These are phyloP conservation scores for Calonectria leucothoes DNA, from an alignment of 2,329 filamentous ascomycete species.

Conservation along the genomic window DNA sequence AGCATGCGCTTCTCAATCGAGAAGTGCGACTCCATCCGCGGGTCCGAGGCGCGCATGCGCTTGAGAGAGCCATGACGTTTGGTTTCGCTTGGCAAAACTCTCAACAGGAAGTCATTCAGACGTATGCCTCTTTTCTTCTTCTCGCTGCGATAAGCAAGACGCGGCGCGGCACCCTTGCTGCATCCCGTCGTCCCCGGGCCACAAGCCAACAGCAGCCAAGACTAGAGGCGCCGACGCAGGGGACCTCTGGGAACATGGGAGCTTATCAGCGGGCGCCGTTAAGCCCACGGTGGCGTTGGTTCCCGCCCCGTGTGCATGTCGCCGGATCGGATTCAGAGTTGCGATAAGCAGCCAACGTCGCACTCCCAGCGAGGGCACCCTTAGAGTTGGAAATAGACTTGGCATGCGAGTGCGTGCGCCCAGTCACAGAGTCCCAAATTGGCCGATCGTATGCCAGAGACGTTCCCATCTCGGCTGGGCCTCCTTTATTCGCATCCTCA, in stretches of 20 bases:
- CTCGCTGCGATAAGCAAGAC: slow-evolving; percentile 9
- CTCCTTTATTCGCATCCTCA: neutral
- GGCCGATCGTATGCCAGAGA: neutral
- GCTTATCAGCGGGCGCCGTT: slow-evolving; percentile 41
- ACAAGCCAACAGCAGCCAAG: slow-evolving; percentile 36
- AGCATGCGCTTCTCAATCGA: neutral
- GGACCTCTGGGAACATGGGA: slow-evolving; percentile 33
- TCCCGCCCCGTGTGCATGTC: slow-evolving; percentile 15
- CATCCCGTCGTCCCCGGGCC: slow-evolving; percentile 7
- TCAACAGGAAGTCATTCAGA: neutral
- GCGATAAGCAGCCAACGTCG: slow-evolving; percentile 33
- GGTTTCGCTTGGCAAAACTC: neutral
- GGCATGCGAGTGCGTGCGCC: slow-evolving; percentile 2
- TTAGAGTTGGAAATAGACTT: neutral
- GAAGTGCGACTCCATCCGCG: neutral
- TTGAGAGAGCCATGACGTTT: neutral
- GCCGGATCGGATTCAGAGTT: slow-evolving; percentile 29
- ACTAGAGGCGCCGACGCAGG: slow-evolving; percentile 16
- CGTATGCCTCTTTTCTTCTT: neutral
- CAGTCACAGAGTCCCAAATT: neutral
- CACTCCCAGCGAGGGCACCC: neutral
- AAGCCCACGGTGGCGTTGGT: slow-evolving; percentile 34
- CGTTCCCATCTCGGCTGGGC: neutral
- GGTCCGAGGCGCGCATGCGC: neutral
- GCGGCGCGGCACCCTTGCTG: slow-evolving; percentile 1